Base-by-base conservation (phyloP, 768 basidiomycete genomes). In the Saitozyma podzolica region DNA sequence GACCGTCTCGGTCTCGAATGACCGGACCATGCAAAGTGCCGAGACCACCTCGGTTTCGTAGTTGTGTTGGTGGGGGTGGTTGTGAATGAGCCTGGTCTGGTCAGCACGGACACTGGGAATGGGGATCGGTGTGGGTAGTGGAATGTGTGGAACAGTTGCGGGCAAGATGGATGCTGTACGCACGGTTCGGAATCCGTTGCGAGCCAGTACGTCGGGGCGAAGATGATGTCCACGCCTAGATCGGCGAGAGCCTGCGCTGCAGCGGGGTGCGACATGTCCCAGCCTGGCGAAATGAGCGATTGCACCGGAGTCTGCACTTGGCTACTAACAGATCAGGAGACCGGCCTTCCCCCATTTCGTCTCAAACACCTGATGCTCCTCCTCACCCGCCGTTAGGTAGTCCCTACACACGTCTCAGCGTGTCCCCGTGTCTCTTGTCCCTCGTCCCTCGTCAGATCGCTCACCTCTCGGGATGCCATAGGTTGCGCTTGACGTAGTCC, bases 391-490 rank as follows among this genome's bases (percentile, higher is more conserved):
- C 8, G 59, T 59, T 2, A 78, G 66, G 50, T 78, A 75, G 17
- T 78, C 70, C 29, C 74, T 73, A 48, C 17, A 39, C 50, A 37
- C 13, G 19, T 51, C 13, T 47, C 51, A 61, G 58, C 16, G 3
- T 39, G 20, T 41, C 29, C 7, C 13, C 40, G 9, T 29, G 29
- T 29, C 5, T 29, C 48, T 13, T 3, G 47, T 17, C 45, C 9
- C 9, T 13, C 16, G 47, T 17, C 45, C 9, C 9, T 6, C 5
- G 19, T 17, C 43, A 58, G n/a, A 48, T 16, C 14, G 56, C 70
- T 56, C 45, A 74, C 75, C 75, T 48, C 62, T 78, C 76, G 13
- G 72, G 67, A 62, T 75, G 74, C 76, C 76, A 78, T 6, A 78
- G 53, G 49, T 75, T 78, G 42, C 58, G 62, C 63, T 78, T 78